A percentile compares a stretch with the other conserved stretches of the same genome.
These are phyloP conservation scores for Geotrichum klebahnii DNA, from an alignment of 1,139 yeast genomes.

Conservation along the genomic window DNA sequence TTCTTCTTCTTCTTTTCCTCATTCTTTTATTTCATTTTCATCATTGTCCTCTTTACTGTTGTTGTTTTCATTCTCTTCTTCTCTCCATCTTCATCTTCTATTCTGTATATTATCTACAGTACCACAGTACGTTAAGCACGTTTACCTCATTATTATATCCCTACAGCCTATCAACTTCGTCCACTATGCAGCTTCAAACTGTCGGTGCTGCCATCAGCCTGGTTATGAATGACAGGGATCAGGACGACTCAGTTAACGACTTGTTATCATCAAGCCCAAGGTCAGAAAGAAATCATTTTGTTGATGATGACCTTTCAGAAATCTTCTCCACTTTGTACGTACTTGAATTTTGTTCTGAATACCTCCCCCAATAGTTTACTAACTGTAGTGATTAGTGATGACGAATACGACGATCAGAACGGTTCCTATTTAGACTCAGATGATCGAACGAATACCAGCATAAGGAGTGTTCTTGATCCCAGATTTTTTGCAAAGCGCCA, in stretches of 20 bases:
- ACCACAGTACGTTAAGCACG: not conserved
- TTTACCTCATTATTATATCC: not conserved
- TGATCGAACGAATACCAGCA: no score
- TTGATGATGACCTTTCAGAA: slow-evolving; percentile 1
- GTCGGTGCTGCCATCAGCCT: slow-evolving; percentile 14
- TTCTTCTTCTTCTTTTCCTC: not conserved
- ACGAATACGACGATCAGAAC: not conserved
- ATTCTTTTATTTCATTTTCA: not conserved
- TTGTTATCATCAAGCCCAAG: not conserved
- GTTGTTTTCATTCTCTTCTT: not conserved
- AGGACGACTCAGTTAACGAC: not conserved
- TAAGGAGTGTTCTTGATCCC: no score
- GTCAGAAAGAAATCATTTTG: not conserved
- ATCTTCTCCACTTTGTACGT: slow-evolving; percentile 4
- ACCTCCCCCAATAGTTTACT: no score
- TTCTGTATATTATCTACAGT: not conserved
- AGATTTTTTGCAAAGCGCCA: no score
- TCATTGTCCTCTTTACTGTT: no score
- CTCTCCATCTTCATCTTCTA: not conserved
- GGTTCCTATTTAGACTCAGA: no score
- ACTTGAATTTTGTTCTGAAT: not conserved
- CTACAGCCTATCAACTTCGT: not conserved
- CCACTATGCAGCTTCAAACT: not conserved
- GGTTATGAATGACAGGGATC: slow-evolving; percentile 8
- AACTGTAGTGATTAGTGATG: not conserved